Base-by-base conservation (phyloP, 805 yeast genomes). In the Lipomyces starkeyi region DNA sequence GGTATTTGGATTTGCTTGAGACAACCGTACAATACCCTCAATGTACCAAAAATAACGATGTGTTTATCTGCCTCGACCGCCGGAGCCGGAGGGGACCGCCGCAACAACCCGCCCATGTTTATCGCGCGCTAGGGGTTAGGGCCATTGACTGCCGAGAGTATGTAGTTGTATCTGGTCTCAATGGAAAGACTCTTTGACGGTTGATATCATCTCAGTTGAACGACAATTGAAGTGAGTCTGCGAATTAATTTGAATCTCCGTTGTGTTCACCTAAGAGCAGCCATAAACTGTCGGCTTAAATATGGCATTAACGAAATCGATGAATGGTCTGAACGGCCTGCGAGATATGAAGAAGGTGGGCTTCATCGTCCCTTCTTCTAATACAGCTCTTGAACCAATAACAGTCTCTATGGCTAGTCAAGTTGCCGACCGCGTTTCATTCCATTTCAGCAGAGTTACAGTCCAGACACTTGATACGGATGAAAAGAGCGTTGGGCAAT, bases 291-390 rank as follows among this genome's bases (percentile, higher is more conserved):
- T 49, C 22, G 32, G 9, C 11, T 53, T 14, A 9, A 53, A 20
- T 25, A 53, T 53, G 56, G 13, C 56, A 17, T 22, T 22, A 53
- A 49, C 54, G 54, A 49, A 49, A n/a, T 58, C 61, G 22, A 58
- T 64, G 34, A 64, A 64, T 40, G 60, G 32, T 29, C 22, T 64
- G 29, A 25, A 32, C 5, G 35, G 67, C n/a, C 57, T 64, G 34
- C 59, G 66, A 20, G 67, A 64, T 49, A 60, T 64, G 11, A 59
- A 64, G 59, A 64, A 64, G 55, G 35, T 64, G 14, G 67, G 67
- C 43, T 64, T 64, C 40, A 64, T 64, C 35, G 67, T 64, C 43
- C 67, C 67, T 14, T 64, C 67, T 14, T 64, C 67, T 11, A 64
- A 64, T 47, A 64, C 67, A 49, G 67, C 65, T 9, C 59, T 64